Evolutionary conservation across 345 rosid genomes (phyloP), one percentile per base, ranked within the genome.

Genomic region (Lepidium aucheri): DNA sequence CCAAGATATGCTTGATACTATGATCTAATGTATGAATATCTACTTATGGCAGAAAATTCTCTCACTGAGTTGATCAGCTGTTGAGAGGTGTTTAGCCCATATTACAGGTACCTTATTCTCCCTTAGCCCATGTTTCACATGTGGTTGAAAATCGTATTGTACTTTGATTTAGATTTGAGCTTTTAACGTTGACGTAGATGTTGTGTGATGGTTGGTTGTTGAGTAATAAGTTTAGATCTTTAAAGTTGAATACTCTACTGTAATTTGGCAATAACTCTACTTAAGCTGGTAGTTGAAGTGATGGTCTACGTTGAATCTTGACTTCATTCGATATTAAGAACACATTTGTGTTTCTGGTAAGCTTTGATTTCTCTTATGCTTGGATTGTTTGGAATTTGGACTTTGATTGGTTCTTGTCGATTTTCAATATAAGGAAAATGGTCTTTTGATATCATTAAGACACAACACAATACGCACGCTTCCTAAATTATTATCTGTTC

Each of bases 31-130:
- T 20, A 17, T 46, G 18, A 45, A 1, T 47, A 9, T 33, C 12
- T 32, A 51, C 54, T 39, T 60, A 28, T 46, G 68, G 72, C 80
- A 87, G 94, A 84, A 75, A 61, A 85, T 89, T 73, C 86, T 89
- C 33, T 83, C 79, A 40, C 94, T 46, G 82, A 85, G 79, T 83
- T 70, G 82, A 85, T 57, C 74, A 68, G 74, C 76, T 73, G 43
- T 80, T 76, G 0, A 69, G 77, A 72, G 87, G 74, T 65, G 86
- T 74, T 68, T 79, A 80, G 76, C 63, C 55, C 54, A 17, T 9
- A 2, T 67, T 43, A 8, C 73, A 74, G 58, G 73, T 74, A 53
- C 28, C 50, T 40, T 50, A 3, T 47, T 64, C 44, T 7, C 30
- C 60, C 2, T 0, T 39, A 34, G 46, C 24, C 16, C 50, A 35